Conservation (phyloP, 2,329 filamentous ascomycete species). For the Aspergillus melleus region DNA sequence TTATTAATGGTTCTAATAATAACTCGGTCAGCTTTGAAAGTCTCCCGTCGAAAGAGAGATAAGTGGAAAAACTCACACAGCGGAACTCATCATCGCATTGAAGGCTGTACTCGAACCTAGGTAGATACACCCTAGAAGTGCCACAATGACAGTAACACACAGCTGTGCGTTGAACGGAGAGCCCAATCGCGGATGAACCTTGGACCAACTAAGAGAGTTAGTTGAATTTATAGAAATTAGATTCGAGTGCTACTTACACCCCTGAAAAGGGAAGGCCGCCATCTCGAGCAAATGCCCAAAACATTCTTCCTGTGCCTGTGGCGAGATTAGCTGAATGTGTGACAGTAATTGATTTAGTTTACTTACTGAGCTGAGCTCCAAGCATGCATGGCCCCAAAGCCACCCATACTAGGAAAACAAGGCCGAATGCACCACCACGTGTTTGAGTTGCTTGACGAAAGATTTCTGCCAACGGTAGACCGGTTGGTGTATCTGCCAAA, state of each 20-base stretch:
- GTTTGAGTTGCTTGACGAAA: conserved; percentile 59
- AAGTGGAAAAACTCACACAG: conserved; percentile 14
- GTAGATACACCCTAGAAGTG: conserved; percentile 63
- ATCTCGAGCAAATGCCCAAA: conserved; percentile 62
- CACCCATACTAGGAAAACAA: conserved; percentile 46
- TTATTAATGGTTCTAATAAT: conserved; percentile 46
- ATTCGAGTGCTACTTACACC: conserved; percentile 15
- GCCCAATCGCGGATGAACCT: conserved; percentile 45
- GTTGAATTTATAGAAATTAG: not conserved
- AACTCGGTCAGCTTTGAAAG: not conserved
- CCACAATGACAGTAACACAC: conserved; percentile 50
- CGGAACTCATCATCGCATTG: conserved; percentile 49
- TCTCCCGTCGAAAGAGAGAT: too few species aligned
- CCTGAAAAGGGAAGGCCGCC: conserved; percentile 40
- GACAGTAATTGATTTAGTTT: not conserved
- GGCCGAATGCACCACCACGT: conserved; percentile 51
- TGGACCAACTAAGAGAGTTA: conserved; percentile 34
- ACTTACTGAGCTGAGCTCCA: conserved; percentile 33
- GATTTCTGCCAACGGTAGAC: conserved; percentile 66
- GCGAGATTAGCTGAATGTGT: not conserved
- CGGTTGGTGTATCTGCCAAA: conserved; percentile 37
- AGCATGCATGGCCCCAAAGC: conserved; percentile 36
- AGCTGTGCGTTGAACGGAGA: conserved; percentile 59
- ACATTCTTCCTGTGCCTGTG: conserved; percentile 53
- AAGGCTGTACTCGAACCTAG: conserved; percentile 68